Evolutionary conservation across 176 grass and related monocot genomes (phyloP), one percentile per base, ranked within the genome.

Genomic region (Rhynchospora breviuscula): DNA sequence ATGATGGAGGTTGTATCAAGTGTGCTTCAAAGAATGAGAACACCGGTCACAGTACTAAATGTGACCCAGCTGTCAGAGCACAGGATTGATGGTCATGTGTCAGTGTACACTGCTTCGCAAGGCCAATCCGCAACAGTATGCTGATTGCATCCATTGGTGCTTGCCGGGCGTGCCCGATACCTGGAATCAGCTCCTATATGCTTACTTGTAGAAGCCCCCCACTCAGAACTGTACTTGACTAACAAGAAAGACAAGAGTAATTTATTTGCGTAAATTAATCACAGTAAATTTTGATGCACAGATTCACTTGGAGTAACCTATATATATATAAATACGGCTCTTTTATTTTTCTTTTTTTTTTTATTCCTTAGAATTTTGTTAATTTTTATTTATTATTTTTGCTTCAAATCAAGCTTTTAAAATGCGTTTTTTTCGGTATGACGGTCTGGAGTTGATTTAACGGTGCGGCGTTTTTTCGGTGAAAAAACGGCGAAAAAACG

Each of bases 71-170:
- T 95, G 47, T 92, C 90, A 0, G 90, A 92, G 90, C 84, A 84
- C 81, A 81, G 93, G 6, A 54, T 80, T 48, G 90, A 95, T 66
- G 90, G 87, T 40, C 90, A 95, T 80, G 92, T 89, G 79, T 56
- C 86, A 79, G 63, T 80, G 0, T 92, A 95, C 90, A 87, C 71
- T 83, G 54, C 84, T 79, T 52, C 49, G 1, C 87, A 87, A 79
- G 72, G 85, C 82, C 6, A 81, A 90, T 76, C 90, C 93, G 23
- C 78, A 53, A 78, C 90, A 85, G 83, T 91, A 89, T 81, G 83
- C 93, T 31, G 90, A 93, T 81, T 96, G 91, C 85, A 86, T 89
- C 7, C 87, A 96, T 85, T 93, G 93, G 93, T 93, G 94, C 84
- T 85, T 91, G 35, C 94, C 91, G 26, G 91, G 91, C 52, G 80